These are phyloP conservation scores for Conticribra guillardii DNA, from an alignment of 108 stramenopile species.

Conservation along the genomic window DNA sequence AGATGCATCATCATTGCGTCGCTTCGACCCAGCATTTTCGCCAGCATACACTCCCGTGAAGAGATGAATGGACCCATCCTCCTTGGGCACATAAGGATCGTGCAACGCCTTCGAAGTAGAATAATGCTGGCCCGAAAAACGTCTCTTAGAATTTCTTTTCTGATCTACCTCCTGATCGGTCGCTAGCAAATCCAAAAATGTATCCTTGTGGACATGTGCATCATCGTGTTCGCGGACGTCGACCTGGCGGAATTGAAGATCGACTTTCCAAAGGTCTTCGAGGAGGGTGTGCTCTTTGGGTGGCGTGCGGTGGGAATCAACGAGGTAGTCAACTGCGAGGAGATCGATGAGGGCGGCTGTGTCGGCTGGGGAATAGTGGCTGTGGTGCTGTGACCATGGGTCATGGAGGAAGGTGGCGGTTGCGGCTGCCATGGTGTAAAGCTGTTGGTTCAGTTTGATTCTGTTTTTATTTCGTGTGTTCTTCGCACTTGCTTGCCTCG, in stretches of 20 bases:
- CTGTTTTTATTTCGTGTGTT: no score
- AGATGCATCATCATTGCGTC: slow-evolving; percentile 1
- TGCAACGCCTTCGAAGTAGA: slow-evolving; percentile 19
- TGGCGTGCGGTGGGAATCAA: slow-evolving; percentile 16
- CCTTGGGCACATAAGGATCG: slow-evolving; percentile 32
- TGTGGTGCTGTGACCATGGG: slow-evolving; percentile 20
- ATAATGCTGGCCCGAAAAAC: slow-evolving; percentile 9
- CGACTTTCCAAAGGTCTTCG: slow-evolving; percentile 28
- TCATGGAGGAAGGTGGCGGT: slow-evolving; percentile 19
- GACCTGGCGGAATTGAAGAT: slow-evolving; percentile 21
- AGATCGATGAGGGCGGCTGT: slow-evolving; percentile 31
- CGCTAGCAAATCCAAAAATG: slow-evolving; percentile 33
- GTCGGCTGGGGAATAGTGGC: slow-evolving; percentile 29
- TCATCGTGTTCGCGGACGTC: slow-evolving; percentile 11
- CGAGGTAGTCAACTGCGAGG: slow-evolving; percentile 34
- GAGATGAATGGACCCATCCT: slow-evolving; percentile 8
- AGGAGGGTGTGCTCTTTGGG: slow-evolving; percentile 23
- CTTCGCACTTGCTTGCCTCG: no score
- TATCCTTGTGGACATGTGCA: slow-evolving; percentile 13
- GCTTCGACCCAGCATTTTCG: background rate
- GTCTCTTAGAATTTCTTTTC: background rate
- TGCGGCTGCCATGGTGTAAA: slow-evolving; percentile 15
- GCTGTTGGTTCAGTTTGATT: background rate
- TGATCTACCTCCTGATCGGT: slow-evolving; percentile 40
- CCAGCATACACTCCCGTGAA: slow-evolving; percentile 31